Conservation (phyloP, 2,329 filamentous ascomycete species). For the Camillea tinctor region DNA sequence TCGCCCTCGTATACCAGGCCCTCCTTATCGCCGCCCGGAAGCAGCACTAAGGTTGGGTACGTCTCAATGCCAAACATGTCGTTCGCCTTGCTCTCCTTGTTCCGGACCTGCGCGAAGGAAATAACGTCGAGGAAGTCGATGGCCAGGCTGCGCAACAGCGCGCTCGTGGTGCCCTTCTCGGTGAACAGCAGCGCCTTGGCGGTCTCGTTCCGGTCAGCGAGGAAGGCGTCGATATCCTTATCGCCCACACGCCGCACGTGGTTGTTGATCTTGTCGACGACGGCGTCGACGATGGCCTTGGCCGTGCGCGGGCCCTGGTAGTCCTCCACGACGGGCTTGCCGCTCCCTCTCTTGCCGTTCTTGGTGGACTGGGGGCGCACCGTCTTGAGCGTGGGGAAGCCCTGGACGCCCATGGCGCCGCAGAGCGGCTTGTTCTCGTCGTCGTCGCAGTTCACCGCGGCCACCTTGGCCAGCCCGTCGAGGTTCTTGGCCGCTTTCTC, state of each 20-base stretch:
- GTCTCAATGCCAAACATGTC: conserved; percentile 72
- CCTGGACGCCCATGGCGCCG: conserved; percentile 80
- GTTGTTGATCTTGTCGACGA: conserved; percentile 87
- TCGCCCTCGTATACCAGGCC: conserved; percentile 76
- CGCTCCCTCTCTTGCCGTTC: conserved; percentile 61
- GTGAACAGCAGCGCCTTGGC: conserved; percentile 91
- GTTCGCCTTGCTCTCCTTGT: conserved; percentile 72
- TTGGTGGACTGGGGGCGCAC: conserved; percentile 81
- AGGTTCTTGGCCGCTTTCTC: conserved; percentile 90
- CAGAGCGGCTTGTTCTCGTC: conserved; percentile 89
- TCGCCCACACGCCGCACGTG: conserved; percentile 80
- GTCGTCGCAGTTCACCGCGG: conserved; percentile 92
- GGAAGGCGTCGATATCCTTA: conserved; percentile 73
- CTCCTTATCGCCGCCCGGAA: conserved; percentile 69
- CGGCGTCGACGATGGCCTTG: conserved; percentile 83
- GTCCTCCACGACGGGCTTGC: conserved; percentile 81
- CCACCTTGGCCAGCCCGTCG: conserved; percentile 89
- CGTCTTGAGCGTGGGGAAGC: conserved; percentile 95
- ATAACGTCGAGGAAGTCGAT: conserved; percentile 87
- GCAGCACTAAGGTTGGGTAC: conserved; percentile 77
- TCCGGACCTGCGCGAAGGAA: conserved; percentile 75
- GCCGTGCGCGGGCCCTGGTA: conserved; percentile 82
- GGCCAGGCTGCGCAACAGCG: conserved; percentile 78
- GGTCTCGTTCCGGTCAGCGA: conserved; percentile 63
- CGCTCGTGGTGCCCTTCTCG: conserved; percentile 85